A percentile compares a stretch with the other conserved stretches of the same genome.
Evolutionary conservation across 176 grass and related monocot species (phyloP).

Genomic region (Ananas comosus): DNA sequence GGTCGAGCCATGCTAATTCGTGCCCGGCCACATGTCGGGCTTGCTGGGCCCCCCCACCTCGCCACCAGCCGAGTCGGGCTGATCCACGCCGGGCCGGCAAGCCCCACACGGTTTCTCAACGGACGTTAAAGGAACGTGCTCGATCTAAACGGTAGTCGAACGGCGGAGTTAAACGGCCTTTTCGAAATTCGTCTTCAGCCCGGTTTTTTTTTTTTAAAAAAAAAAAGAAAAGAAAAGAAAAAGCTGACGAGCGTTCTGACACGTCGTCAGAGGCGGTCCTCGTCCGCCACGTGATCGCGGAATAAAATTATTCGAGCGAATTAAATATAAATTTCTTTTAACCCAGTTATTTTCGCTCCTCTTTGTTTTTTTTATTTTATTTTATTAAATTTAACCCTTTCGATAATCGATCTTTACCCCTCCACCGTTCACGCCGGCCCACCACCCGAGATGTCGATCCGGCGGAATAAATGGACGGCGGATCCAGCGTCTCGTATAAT

Average conservation of each 20-base stretch:
- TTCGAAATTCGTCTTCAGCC: too few species aligned
- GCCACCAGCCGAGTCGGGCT: too few species aligned
- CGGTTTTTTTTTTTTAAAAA: too few species aligned
- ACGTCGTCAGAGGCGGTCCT: slow-evolving; percentile 13
- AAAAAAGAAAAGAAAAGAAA: slow-evolving; percentile 1
- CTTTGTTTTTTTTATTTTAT: neutral
- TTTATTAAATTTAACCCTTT: neutral
- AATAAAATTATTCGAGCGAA: neutral
- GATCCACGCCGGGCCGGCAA: too few species aligned
- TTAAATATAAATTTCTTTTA: neutral
- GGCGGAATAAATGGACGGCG: neutral
- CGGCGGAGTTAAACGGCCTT: too few species aligned
- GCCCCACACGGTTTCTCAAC: too few species aligned
- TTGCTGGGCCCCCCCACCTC: too few species aligned
- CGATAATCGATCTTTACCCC: neutral
- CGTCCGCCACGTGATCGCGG: slow-evolving; percentile 21
- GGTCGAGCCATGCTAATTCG: too few species aligned
- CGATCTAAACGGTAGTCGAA: too few species aligned
- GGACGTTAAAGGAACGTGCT: too few species aligned
- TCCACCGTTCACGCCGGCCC: neutral
- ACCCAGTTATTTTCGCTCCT: neutral
- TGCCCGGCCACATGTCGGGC: too few species aligned
- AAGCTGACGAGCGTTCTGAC: neutral
- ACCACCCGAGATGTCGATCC: neutral
- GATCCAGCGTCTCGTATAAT: neutral